Conservation (phyloP, 1,284 basidiomycete species). For the Sporisorium exsertum region DNA sequence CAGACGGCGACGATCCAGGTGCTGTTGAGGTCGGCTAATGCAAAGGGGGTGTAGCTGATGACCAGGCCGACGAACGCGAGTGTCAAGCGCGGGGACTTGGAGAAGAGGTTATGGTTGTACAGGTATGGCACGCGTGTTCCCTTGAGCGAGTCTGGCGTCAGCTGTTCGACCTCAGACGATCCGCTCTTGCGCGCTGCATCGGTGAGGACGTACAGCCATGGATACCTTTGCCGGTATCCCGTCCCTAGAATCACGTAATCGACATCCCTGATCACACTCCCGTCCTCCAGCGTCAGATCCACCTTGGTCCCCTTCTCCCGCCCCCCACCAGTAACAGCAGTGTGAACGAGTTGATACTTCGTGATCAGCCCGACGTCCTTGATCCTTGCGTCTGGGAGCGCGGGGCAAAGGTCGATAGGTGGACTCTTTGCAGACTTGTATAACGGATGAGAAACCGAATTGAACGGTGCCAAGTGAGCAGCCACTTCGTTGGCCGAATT, state of each 20-base stretch:
- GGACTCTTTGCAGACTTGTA: constrained; percentile 37
- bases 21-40: constrained; percentile 39
- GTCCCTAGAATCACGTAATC: constrained; percentile 54
- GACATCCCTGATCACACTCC: constrained; percentile 37
- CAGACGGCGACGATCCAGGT: constrained; percentile 50
- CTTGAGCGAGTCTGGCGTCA: constrained; percentile 26
- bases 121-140: constrained; percentile 33
- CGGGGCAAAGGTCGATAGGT: constrained; percentile 43
- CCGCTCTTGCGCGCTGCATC: constrained; percentile 13
- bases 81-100: constrained; percentile 21
- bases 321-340: neutral
- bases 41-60: constrained; percentile 51
- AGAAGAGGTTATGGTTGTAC: constrained; percentile 47
- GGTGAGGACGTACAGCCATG: constrained; percentile 50
- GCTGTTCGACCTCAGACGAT: neutral
- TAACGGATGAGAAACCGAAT: constrained; percentile 35
- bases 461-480: constrained; percentile 54
- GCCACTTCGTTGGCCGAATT: constrained; percentile 61
- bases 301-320: constrained; percentile 17
- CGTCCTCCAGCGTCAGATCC: constrained; percentile 48
- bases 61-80: constrained; percentile 52
- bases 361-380: constrained; percentile 54
- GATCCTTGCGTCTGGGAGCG: constrained; percentile 54
- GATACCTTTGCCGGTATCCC: constrained; percentile 53
- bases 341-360: constrained; percentile 21